Percentiles rank a stretch among this genome's conserved stretches.
These are phyloP conservation scores for Nannizziopsis barbatae DNA, from an alignment of 2,329 filamentous ascomycete genomes.

Conservation along the genomic window DNA sequence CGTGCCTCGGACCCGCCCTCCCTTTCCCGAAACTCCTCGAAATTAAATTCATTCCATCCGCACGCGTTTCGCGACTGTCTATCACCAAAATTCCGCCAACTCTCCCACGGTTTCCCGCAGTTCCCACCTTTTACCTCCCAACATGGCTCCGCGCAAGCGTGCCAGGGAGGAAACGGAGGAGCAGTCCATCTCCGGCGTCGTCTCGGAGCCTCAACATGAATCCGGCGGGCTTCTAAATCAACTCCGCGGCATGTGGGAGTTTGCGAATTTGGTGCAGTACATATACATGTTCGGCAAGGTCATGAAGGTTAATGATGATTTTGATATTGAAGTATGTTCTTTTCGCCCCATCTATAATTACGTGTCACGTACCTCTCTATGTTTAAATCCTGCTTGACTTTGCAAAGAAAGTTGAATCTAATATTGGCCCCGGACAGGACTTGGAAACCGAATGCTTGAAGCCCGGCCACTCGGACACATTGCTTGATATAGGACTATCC, in stretches of 20 bases:
- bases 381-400: not conserved
- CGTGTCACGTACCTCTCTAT: not conserved
- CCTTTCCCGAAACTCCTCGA: not conserved
- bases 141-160: slow-evolving; percentile 47
- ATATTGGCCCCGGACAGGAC: slow-evolving; percentile 45
- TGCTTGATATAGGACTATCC: slow-evolving; percentile 72
- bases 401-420: not conserved
- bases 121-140: slow-evolving; percentile 2
- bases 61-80: not conserved
- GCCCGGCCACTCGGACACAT: slow-evolving; percentile 55
- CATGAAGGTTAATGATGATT: slow-evolving; percentile 77
- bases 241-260: slow-evolving; percentile 88
- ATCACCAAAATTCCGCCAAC: not conserved
- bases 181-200: slow-evolving; percentile 24
- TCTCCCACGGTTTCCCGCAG: not conserved
- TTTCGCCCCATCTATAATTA: not conserved
- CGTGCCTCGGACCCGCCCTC: not conserved
- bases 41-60: not conserved
- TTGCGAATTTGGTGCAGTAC: slow-evolving; percentile 87
- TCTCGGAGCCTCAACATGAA: slow-evolving; percentile 22
- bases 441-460: slow-evolving; percentile 82
- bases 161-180: slow-evolving; percentile 46
- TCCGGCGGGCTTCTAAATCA: slow-evolving; percentile 44
- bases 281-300: slow-evolving; percentile 80
- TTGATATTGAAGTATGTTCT: slow-evolving; percentile 71